Percentiles rank a stretch among this genome's conserved stretches.
phyloP scores from a whole-genome alignment of 2,329 filamentous ascomycete genomes.

The Talaromyces sp. region DNA sequence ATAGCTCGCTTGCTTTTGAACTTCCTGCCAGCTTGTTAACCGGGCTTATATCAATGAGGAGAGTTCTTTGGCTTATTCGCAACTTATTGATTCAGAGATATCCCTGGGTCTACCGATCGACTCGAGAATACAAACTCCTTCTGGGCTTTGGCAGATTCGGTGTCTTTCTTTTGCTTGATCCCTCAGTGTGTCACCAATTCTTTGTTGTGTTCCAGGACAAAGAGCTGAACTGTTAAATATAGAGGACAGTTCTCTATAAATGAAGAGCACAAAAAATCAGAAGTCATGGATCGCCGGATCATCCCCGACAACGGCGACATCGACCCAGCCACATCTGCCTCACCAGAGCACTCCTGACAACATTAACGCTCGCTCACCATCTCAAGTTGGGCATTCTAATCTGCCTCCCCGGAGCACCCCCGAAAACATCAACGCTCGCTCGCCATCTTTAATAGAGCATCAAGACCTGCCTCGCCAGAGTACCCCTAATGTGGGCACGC shows the following conservation, averaged over 20 bases:
- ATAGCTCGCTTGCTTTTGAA: no score
- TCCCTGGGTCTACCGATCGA: neutral
- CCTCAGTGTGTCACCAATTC: neutral
- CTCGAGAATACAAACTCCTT: neutral
- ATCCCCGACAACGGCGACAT: neutral
- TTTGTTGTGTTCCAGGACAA: neutral
- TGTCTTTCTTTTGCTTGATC: neutral
- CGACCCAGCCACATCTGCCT: no score
- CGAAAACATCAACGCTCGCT: neutral
- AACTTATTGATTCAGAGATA: neutral
- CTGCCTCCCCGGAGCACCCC: no score
- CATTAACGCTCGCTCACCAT: no score
- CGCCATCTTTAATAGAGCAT: neutral
- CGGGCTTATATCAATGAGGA: neutral
- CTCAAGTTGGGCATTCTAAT: no score
- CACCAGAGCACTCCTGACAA: no score
- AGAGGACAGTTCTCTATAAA: neutral
- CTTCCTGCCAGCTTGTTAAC: no score
- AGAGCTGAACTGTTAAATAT: neutral
- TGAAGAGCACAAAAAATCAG: neutral
- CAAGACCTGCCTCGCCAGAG: neutral
- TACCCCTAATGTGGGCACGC: no score
- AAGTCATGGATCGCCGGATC: neutral
- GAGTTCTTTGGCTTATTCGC: neutral
- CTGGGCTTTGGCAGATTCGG: neutral